A percentile compares a stretch with the other conserved stretches of the same genome.
phyloP scores from a whole-genome alignment of 2,329 filamentous ascomycete genomes.

The Setomelanomma holmii region DNA sequence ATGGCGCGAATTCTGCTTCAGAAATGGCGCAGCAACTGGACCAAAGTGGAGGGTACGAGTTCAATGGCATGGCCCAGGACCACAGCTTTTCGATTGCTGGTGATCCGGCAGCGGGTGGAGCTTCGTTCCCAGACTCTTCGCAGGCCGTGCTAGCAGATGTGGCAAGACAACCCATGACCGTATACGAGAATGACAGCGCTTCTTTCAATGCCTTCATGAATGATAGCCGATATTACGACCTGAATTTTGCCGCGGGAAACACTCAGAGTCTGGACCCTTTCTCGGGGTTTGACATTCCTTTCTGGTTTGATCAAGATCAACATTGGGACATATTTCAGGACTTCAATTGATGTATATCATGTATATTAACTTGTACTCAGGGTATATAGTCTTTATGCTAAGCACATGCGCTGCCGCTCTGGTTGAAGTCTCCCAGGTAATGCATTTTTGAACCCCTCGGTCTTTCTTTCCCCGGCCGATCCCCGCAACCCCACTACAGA shows the following conservation, averaged over 20 bases:
- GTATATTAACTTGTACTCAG: not conserved
- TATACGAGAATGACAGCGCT: conserved; percentile 8
- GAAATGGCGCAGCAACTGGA: too few species aligned
- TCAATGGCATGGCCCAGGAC: too few species aligned
- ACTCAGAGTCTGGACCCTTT: conserved; percentile 33
- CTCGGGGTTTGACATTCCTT: conserved; percentile 45
- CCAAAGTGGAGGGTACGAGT: too few species aligned
- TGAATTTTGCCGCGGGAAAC: conserved; percentile 1
- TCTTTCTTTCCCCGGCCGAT: not conserved
- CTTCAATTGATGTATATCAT: not conserved
- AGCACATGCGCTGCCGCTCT: too few species aligned
- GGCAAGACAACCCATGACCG: not conserved
- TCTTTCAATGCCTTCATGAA: conserved; percentile 20
- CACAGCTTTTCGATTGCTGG: too few species aligned
- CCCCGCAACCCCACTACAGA: not conserved
- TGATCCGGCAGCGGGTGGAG: too few species aligned
- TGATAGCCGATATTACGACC: not conserved
- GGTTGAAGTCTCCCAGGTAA: too few species aligned
- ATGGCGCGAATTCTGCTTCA: too few species aligned
- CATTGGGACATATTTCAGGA: conserved; percentile 31
- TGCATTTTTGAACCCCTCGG: too few species aligned
- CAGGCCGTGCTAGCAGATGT: not conserved
- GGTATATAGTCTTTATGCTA: not conserved
- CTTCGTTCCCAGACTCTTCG: not conserved
- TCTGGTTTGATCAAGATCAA: conserved; percentile 46